phyloP scores from a whole-genome alignment of 202 grass and related monocot species.

The Elaeis oleifera region DNA sequence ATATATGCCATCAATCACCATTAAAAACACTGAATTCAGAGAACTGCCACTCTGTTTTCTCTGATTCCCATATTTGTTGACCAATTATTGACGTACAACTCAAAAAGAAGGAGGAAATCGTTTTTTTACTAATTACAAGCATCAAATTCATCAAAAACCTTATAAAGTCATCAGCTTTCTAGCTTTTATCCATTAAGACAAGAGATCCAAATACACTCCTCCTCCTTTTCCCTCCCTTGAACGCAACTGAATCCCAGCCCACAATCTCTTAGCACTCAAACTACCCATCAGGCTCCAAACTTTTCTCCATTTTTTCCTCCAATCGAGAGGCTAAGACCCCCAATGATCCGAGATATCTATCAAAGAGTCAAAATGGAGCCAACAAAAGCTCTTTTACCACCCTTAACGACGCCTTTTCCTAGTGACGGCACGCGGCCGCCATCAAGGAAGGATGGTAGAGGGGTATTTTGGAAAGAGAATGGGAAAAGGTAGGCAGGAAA shows the following conservation, averaged over 20 bases:
- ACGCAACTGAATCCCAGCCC: constrained; percentile 7
- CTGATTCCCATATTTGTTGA: too few relatives aligned
- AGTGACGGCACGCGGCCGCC: constrained; percentile 8
- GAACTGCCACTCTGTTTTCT: too few relatives aligned
- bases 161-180: too few relatives aligned
- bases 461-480: background rate
- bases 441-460: constrained; percentile 6
- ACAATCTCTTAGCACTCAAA: constrained; percentile 1
- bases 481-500: constrained; percentile 15
- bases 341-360: constrained; percentile 13
- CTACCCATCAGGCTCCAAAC: background rate
- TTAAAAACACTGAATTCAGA: too few relatives aligned
- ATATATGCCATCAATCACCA: too few relatives aligned
- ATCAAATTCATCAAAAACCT: too few relatives aligned
- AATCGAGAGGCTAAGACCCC: constrained; percentile 19
- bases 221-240: constrained; percentile 10
- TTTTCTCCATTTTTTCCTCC: constrained; percentile 1
- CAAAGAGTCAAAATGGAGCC: constrained; percentile 5
- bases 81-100: too few relatives aligned
- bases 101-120: too few relatives aligned
- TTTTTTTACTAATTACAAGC: too few relatives aligned
- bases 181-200: too few relatives aligned
- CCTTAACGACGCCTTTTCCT: constrained; percentile 15
- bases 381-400: background rate
- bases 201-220: too few relatives aligned